Conservation (phyloP, 805 yeast species). For the Candida succiphila region DNA sequence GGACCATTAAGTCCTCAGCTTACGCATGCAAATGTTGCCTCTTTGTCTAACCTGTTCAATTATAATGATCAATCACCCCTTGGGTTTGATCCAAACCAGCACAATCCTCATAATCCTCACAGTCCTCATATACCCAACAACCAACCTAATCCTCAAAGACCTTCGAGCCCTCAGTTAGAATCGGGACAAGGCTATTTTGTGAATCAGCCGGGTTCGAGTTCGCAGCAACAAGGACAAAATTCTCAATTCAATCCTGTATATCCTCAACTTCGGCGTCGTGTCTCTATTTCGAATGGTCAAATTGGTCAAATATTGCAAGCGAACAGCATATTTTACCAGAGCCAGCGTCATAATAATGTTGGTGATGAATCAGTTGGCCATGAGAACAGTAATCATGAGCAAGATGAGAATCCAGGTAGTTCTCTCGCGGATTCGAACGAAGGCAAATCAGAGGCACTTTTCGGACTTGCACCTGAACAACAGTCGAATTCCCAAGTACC, state of each 20-base stretch:
- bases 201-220: not conserved
- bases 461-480: not conserved
- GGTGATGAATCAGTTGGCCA: constrained; percentile 1
- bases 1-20: not conserved
- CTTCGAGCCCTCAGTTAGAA: too few relatives aligned
- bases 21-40: too few relatives aligned
- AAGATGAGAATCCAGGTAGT: not conserved
- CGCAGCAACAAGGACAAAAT: constrained; percentile 1
- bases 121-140: too few relatives aligned
- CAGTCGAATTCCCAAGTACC: too few relatives aligned
- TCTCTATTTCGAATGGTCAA: constrained; percentile 79
- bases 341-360: constrained; percentile 13
- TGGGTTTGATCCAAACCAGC: too few relatives aligned
- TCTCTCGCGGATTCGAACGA: not conserved
- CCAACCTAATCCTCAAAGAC: too few relatives aligned
- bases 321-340: constrained; percentile 19
- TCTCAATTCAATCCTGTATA: too few relatives aligned
- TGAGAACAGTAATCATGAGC: not conserved
- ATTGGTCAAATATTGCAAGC: constrained; percentile 58
- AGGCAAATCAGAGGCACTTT: constrained; percentile 1
- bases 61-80: too few relatives aligned
- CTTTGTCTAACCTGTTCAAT: too few relatives aligned
- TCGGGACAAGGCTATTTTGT: too few relatives aligned
- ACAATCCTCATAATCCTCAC: too few relatives aligned
- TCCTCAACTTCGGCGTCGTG: constrained; percentile 41